These are phyloP conservation scores for Termitomyces sp. DNA, from an alignment of 768 basidiomycete genomes.

Conservation along the genomic window DNA sequence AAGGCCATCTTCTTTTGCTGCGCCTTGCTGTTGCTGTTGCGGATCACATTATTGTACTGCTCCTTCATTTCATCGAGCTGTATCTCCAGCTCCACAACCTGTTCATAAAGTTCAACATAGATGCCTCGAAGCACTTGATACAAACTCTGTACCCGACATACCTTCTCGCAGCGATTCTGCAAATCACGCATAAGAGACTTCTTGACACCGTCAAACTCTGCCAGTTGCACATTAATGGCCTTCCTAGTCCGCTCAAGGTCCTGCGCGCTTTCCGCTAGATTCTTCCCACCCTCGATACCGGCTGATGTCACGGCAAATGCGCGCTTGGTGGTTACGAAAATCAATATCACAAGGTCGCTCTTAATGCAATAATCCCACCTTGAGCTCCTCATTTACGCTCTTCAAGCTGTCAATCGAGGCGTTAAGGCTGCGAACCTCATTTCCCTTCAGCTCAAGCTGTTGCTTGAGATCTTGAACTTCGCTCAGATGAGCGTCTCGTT, in stretches of 20 bases:
- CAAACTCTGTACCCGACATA: conserved; percentile 25
- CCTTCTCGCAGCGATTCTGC: conserved; percentile 99
- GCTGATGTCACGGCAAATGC: conserved; percentile 97
- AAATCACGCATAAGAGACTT: conserved; percentile 98
- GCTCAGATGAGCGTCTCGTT: conserved; percentile 83
- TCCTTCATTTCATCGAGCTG: conserved; percentile 98
- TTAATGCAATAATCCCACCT: conserved; percentile 47
- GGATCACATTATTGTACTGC: conserved; percentile 97
- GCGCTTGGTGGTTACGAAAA: conserved; percentile 49
- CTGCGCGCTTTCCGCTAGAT: conserved; percentile 93
- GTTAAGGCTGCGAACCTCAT: conserved; percentile 82
- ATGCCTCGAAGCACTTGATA: conserved; percentile 15
- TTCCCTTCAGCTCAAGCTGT: conserved; percentile 80
- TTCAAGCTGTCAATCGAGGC: conserved; percentile 89
- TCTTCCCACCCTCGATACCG: conserved; percentile 96
- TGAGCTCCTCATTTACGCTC: conserved; percentile 96
- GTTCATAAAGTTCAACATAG: conserved; percentile 8
- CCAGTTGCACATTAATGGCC: conserved; percentile 95
- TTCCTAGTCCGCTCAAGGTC: conserved; percentile 96
- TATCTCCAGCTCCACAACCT: conserved; percentile 99
- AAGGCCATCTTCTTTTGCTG: conserved; percentile 99
- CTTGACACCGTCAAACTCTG: conserved; percentile 98
- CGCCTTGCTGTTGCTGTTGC: conserved; percentile 96
- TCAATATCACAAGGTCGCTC: conserved; percentile 11
- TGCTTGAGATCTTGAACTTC: conserved; percentile 87